Percentiles rank a stretch among this genome's conserved stretches.
Conservation (phyloP, 2,329 filamentous ascomycete species). For the Monosporascus sp. region DNA sequence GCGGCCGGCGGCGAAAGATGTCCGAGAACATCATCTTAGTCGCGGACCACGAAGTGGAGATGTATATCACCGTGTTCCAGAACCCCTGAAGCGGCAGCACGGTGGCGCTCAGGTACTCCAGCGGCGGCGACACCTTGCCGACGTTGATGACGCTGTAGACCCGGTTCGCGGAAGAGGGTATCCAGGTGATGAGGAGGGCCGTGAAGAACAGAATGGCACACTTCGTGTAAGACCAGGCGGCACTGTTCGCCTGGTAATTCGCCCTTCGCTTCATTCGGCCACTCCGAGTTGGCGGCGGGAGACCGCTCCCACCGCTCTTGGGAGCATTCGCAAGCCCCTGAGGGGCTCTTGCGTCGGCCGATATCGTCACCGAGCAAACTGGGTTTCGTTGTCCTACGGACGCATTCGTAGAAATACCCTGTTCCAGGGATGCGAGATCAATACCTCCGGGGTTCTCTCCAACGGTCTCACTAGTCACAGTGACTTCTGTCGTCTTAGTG, state of each 20-base stretch:
- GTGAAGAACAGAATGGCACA: constrained; percentile 67
- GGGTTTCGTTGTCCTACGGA: constrained; percentile 12
- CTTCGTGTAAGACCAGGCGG: constrained; percentile 65
- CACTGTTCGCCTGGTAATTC: constrained; percentile 36
- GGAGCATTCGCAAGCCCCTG: constrained; percentile 18
- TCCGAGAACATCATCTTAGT: constrained; percentile 45
- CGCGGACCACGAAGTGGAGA: constrained; percentile 61
- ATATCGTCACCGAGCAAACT: constrained; percentile 47
- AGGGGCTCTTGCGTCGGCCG: constrained; percentile 27
- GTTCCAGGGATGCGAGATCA: constrained; percentile 27
- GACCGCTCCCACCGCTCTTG: constrained; percentile 3
- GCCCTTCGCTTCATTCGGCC: constrained; percentile 16
- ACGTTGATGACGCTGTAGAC: constrained; percentile 62
- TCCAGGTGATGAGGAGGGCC: constrained; percentile 67
- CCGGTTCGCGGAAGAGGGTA: constrained; percentile 72
- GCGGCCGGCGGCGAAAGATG: constrained; percentile 9
- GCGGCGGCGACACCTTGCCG: constrained; percentile 44
- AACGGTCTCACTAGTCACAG: constrained; percentile 49
- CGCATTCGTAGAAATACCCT: constrained; percentile 13
- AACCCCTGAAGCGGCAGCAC: constrained; percentile 79
- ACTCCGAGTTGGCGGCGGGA: constrained; percentile 5
- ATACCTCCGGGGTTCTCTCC: constrained; percentile 23
- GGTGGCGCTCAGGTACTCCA: constrained; percentile 66
- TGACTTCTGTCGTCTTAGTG: constrained; percentile 58
- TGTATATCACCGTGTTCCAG: constrained; percentile 78